Evolutionary conservation across 2,329 filamentous ascomycete species (phyloP).

Genomic region (Cyclaneusma minus): DNA sequence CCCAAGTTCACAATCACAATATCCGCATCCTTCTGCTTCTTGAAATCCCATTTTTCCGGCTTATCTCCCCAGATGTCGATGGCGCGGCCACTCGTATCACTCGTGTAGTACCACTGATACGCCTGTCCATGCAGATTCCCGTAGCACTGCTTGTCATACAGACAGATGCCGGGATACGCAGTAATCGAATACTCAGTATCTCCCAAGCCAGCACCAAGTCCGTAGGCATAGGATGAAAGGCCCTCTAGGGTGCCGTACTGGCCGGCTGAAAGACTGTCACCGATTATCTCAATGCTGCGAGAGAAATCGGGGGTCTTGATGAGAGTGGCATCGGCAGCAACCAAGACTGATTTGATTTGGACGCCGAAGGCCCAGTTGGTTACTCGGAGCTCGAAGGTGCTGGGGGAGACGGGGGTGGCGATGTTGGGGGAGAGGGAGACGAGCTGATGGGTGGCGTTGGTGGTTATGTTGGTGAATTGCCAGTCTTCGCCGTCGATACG

Average conservation of each 20-base stretch:
- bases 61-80: conserved; percentile 18
- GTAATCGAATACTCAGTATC: conserved; percentile 42
- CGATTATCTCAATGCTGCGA: conserved; percentile 27
- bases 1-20: conserved; percentile 31
- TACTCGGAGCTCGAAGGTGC: conserved; percentile 39
- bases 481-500: conserved; percentile 42
- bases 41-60: conserved; percentile 29
- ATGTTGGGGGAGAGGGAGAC: conserved; percentile 25
- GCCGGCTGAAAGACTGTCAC: conserved; percentile 34
- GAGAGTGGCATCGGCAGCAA: conserved; percentile 27
- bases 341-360: conserved; percentile 36
- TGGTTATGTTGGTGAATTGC: conserved; percentile 44
- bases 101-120: conserved; percentile 42
- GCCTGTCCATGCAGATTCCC: conserved; percentile 31
- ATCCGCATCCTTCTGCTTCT: conserved; percentile 24
- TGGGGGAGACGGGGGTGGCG: conserved; percentile 25
- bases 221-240: conserved; percentile 38
- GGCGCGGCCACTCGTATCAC: conserved; percentile 34
- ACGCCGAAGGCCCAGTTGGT: conserved; percentile 46
- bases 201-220: conserved; percentile 38
- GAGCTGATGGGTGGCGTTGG: conserved; percentile 37
- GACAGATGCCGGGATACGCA: conserved; percentile 41
- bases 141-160: conserved; percentile 38
- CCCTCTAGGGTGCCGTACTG: conserved; percentile 44
- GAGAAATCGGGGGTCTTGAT: conserved; percentile 24